phyloP scores from a whole-genome alignment of 306 rosid species.

The Sophora flavescens region DNA sequence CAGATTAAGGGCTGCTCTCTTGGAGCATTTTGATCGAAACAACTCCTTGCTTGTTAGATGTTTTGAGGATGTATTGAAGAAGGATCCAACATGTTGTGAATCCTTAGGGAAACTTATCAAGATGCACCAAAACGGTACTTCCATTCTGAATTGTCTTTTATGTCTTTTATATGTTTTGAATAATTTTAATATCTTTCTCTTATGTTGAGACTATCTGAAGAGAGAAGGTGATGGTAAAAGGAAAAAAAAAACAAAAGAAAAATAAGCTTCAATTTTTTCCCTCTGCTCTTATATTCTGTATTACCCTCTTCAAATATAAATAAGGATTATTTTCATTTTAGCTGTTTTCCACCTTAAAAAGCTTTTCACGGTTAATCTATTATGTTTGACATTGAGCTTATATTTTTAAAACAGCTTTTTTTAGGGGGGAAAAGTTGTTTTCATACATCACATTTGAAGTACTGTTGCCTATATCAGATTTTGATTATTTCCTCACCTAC shows the following conservation, averaged over 20 bases:
- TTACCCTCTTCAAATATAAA: conserved; percentile 4
- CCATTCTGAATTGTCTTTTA: conserved; percentile 21
- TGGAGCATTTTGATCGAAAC: conserved; percentile 62
- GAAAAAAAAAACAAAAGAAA: background rate
- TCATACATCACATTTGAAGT: too few relatives aligned
- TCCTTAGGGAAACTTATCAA: conserved; percentile 75
- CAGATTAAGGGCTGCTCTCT: conserved; percentile 72
- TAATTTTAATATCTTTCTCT: background rate
- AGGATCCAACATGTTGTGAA: conserved; percentile 73
- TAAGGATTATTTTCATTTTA: background rate
- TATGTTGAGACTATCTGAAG: background rate
- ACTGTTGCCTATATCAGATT: too few relatives aligned
- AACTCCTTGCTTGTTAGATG: conserved; percentile 53
- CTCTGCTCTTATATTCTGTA: background rate
- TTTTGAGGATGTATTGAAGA: conserved; percentile 74
- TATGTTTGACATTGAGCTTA: too few relatives aligned
- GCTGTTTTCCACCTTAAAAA: too few relatives aligned
- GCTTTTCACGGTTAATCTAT: too few relatives aligned
- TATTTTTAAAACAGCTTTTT: too few relatives aligned
- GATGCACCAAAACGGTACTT: conserved; percentile 74
- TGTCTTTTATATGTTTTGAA: conserved; percentile 9
- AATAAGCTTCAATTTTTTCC: background rate
- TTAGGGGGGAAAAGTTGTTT: too few relatives aligned
- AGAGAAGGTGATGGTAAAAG: background rate
- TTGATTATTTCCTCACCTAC: too few relatives aligned